Conservation (phyloP, 108 stramenopile genomes). For the Nitzschia putrida region DNA sequence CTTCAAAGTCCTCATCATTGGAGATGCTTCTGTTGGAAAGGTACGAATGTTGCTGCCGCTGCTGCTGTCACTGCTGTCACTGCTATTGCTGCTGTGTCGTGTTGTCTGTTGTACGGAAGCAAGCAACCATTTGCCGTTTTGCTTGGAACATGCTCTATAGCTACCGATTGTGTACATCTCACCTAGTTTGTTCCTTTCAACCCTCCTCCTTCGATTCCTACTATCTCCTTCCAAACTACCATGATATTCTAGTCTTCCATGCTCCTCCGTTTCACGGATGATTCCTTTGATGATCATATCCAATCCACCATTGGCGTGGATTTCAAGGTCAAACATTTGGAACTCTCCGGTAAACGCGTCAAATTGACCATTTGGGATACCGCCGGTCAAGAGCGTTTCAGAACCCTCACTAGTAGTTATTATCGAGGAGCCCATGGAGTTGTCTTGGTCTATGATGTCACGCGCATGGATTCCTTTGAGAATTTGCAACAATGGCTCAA, state of each 20-base stretch:
- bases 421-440: slow-evolving; percentile 99
- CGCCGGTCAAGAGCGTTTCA: slow-evolving; percentile 98
- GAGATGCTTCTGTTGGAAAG: slow-evolving; percentile 99
- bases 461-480: slow-evolving; percentile 96
- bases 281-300: slow-evolving; percentile 96
- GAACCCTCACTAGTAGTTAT: slow-evolving; percentile 95
- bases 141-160: background rate
- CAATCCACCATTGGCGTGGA: slow-evolving; percentile 97
- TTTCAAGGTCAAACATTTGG: slow-evolving; percentile 93
- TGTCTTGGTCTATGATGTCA: slow-evolving; percentile 97
- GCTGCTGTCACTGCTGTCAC: background rate
- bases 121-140: background rate
- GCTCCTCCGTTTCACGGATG: slow-evolving; percentile 97
- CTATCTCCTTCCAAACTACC: no score
- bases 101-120: no score
- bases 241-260: slow-evolving; percentile 96
- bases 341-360: slow-evolving; percentile 85
- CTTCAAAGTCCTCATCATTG: slow-evolving; percentile 98
- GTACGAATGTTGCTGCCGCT: slow-evolving; percentile 38
- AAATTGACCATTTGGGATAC: slow-evolving; percentile 98
- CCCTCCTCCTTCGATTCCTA: no score
- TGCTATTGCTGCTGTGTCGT: no score
- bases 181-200: no score
- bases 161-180: background rate
- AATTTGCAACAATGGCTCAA: slow-evolving; percentile 97